These are phyloP conservation scores for Novakomyces olei DNA, from an alignment of 805 yeast species.

Conservation along the genomic window DNA sequence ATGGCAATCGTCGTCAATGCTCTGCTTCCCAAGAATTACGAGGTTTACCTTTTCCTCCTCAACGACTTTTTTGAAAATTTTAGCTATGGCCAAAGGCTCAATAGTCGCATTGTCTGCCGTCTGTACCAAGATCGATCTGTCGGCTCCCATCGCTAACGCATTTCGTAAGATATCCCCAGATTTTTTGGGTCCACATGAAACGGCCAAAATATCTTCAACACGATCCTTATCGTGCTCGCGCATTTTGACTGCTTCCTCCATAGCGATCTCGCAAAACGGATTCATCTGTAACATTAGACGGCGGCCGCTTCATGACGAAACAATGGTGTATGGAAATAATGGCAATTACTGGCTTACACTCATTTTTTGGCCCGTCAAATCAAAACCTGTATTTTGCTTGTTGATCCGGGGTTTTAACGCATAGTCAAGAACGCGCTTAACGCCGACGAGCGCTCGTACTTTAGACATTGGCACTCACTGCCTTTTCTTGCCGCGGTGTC, in stretches of 20 bases:
- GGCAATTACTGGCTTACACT: conserved; percentile 1
- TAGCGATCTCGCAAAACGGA: conserved; percentile 95
- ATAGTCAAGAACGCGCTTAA: conserved; percentile 82
- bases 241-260: conserved; percentile 77
- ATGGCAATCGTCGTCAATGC: conserved; percentile 85
- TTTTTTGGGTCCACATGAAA: conserved; percentile 70
- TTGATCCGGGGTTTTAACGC: conserved; percentile 86
- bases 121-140: conserved; percentile 61
- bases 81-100: conserved; percentile 81
- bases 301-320: conserved; percentile 44
- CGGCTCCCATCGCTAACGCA: conserved; percentile 89
- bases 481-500: no score
- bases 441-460: conserved; percentile 43
- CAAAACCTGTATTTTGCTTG: conserved; percentile 63
- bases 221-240: conserved; percentile 37
- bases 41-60: conserved; percentile 51
- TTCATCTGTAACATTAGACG: no score
- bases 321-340: neutral
- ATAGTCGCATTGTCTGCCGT: conserved; percentile 27
- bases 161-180: conserved; percentile 73
- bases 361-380: conserved; percentile 37
- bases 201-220: conserved; percentile 73
- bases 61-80: conserved; percentile 51
- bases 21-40: conserved; percentile 83
- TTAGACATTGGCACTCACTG: no score